Conservation (phyloP, 2,329 filamentous ascomycete species). For the Diaporthe ilicicola region DNA sequence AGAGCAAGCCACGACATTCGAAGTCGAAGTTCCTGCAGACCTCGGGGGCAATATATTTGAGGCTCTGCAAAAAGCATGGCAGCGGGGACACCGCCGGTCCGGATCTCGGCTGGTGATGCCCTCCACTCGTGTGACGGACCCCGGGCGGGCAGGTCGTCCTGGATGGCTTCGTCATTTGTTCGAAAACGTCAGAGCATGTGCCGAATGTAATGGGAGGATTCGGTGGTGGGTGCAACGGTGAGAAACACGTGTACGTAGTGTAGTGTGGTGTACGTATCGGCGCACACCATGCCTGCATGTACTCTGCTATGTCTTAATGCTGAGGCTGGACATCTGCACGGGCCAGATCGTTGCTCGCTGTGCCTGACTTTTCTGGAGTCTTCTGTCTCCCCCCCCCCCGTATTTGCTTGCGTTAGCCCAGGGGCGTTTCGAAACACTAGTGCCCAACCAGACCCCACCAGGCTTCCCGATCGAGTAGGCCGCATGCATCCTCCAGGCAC, state of each 20-base stretch:
- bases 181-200: conserved; percentile 12
- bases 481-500: conserved; percentile 8
- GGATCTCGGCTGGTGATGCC: conserved; percentile 4
- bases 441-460: conserved; percentile 6
- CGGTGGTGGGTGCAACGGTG: not conserved
- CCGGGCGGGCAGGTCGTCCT: conserved; percentile 2
- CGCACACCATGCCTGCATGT: not conserved
- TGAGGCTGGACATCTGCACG: not conserved
- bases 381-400: conserved; percentile 7
- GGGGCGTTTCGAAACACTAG: conserved; percentile 25
- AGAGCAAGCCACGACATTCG: not conserved
- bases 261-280: not conserved
- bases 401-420: conserved; percentile 25
- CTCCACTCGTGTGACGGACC: conserved; percentile 1
- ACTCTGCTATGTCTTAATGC: not conserved
- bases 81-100: not conserved
- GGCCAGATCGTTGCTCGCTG: conserved; percentile 6
- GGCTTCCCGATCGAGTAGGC: conserved; percentile 17
- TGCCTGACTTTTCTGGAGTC: conserved; percentile 15
- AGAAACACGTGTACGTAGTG: not conserved
- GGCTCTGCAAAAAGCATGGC: conserved; percentile 1
- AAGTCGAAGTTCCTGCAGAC: not conserved
- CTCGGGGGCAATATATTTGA: conserved; percentile 15
- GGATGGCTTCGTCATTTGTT: conserved; percentile 10
- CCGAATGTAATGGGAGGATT: conserved; percentile 6